Base-by-base conservation (phyloP, 1,139 yeast genomes). In the Candida gigantensis region DNA sequence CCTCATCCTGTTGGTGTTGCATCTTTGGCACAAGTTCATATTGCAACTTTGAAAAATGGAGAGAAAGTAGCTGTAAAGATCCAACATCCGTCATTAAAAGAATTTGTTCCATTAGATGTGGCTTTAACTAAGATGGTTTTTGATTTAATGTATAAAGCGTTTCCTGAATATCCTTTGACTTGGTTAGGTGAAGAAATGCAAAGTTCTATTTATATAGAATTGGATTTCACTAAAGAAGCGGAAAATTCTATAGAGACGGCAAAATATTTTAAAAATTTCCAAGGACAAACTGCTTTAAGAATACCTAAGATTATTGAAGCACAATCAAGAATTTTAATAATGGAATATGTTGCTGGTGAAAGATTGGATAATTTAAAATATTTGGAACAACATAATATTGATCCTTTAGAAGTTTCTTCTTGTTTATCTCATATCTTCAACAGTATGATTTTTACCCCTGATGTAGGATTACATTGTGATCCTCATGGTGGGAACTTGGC, bases 401-500 rank as follows among this genome's bases (percentile, higher is more conserved):
- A 84, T 15, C 69, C 95, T 11, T 77, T 84, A 1, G 84, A 87
- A 46, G 95, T 92, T 4, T 83, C 95, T 3, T 68, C 81, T 6
- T 92, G 97, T 55, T 69, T 92, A 32, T 81, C 97, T 0, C 96
- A 90, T 53, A 81, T 88, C 19, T 92, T 92, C 68, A 88, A 90
- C 64, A 83, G 82, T 54, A 92, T 92, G 99, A 88, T 94, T 31
- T 92, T 92, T 64, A 84, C 95, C 1, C 95, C 96, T 0, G 82
- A 80, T 19, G 96, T 88, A 12, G 89, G 90, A 0, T 77, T 92
- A 35, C 99, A 92, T 57, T 92, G 98, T 64, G 99, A 92, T 58
- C 98, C 98, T 1, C 99, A 92, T 58, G 96, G 96, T 10, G 99
- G 99, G 1, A 94, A 92, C 52, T 68, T 92, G 44, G 96, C 97